Conservation (phyloP, 768 basidiomycete genomes). For the Rhodosporidiobolus odoratus region DNA sequence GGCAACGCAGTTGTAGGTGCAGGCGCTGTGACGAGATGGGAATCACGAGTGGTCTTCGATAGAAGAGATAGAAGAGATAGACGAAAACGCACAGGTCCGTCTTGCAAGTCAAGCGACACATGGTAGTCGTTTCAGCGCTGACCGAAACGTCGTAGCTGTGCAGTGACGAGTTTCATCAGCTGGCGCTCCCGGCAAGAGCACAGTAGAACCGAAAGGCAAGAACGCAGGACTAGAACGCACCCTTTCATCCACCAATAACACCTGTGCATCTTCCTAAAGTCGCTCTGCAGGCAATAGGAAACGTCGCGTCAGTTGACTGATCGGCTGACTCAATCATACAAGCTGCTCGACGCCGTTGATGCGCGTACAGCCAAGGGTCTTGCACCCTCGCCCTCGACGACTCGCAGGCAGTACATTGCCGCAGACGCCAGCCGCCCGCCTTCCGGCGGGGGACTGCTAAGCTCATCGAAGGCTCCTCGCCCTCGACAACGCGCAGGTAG, state of each 20-base stretch:
- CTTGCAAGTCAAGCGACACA: neutral
- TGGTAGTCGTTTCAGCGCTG: neutral
- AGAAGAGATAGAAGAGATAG: neutral
- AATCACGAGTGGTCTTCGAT: neutral
- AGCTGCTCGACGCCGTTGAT: too few relatives aligned
- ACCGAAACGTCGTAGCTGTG: neutral
- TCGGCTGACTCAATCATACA: too few relatives aligned
- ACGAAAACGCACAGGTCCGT: neutral
- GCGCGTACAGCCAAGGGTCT: too few relatives aligned
- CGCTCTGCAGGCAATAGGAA: neutral
- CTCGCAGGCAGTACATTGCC: too few relatives aligned
- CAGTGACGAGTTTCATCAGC: neutral
- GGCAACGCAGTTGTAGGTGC: conserved; percentile 14
- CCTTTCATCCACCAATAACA: conserved; percentile 7
- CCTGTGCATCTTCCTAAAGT: neutral
- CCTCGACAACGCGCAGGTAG: too few relatives aligned
- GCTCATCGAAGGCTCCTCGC: too few relatives aligned
- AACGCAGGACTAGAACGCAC: neutral
- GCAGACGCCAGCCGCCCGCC: too few relatives aligned
- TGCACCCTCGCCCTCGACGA: too few relatives aligned
- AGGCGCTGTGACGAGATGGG: neutral
- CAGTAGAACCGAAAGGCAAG: neutral
- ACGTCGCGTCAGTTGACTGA: too few relatives aligned
- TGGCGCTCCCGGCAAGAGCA: neutral
- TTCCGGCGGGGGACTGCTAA: too few relatives aligned